Evolutionary conservation across 1,284 basidiomycete species (phyloP), one percentile per base, ranked within the genome.

Genomic region (Hortiboletus rubellus): DNA sequence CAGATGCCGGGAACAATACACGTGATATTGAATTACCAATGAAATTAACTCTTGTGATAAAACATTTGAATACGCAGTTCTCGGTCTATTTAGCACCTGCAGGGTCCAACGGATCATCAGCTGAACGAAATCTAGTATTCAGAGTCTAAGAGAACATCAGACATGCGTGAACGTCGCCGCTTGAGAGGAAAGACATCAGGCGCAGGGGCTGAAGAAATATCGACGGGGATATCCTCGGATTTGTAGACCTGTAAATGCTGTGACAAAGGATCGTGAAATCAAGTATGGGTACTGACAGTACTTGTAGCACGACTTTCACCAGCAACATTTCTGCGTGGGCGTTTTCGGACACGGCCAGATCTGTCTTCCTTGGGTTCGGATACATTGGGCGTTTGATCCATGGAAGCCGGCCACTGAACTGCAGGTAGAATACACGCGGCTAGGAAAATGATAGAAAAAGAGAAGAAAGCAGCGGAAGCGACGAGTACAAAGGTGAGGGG

Each of bases 381-480:
- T 42, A 44, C 46, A n/a, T n/a, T 22, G n/a, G 30, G 30, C 8
- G 50, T 44, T 34, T 66, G 61, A 34, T 66, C 56, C 34, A 42
- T 22, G 37, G 70, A 31, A 49, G 52, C 47, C 10, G 50, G 63
- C 57, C 68, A 73, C 33, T 79, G 67, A 41, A 82, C 69, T 3
- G 75, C 72, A 14, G 83, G 82, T 7, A 85, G 69, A 47, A 83
- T 74, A 63, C 82, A 89, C 8, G 76, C 76, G 3, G 77, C 80
- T 12, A 77, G 55, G 43, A 64, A 46, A 33, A 67, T 54, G 33
- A 69, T 37, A 41, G 76, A 73, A 34, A 77, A 62, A 40, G 69
- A 60, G 58, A 76, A 72, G 62, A 84, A 83, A 6, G 71, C 55
- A 15, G 68, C 60, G 4, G 77, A 72, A 6, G 81, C 77, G 11